These are phyloP conservation scores for Malus sylvestris DNA, from an alignment of 306 rosid genomes.

Conservation along the genomic window DNA sequence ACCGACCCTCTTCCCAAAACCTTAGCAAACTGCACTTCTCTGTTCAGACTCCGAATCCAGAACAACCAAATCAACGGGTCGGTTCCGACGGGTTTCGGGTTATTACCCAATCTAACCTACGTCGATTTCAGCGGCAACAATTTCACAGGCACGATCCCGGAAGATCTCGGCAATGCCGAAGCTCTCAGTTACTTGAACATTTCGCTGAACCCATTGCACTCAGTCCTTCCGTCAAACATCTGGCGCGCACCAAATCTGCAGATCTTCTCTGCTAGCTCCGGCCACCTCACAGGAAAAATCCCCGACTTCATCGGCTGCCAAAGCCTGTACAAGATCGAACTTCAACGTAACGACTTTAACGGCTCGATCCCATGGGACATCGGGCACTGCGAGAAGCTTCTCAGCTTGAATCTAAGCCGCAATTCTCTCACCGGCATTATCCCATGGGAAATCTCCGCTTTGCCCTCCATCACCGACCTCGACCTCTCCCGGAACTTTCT, in stretches of 20 bases:
- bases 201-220: constrained; percentile 51
- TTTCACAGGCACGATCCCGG: constrained; percentile 58
- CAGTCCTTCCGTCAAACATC: constrained; percentile 41
- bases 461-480: constrained; percentile 70
- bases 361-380: constrained; percentile 81
- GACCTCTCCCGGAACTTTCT: constrained; percentile 74
- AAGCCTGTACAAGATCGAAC: constrained; percentile 52
- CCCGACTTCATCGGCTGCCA: constrained; percentile 72
- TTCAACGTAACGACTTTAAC: constrained; percentile 50
- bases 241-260: constrained; percentile 58
- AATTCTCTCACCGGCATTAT: constrained; percentile 78
- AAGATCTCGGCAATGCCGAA: constrained; percentile 52
- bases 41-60: constrained; percentile 59
- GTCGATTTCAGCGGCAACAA: constrained; percentile 72
- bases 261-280: constrained; percentile 63
- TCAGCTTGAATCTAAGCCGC: constrained; percentile 48
- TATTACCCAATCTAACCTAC: constrained; percentile 50
- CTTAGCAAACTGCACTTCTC: constrained; percentile 46
- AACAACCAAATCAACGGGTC: constrained; percentile 63
- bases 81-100: constrained; percentile 54
- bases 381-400: constrained; percentile 66
- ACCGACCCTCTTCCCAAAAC: constrained; percentile 34
- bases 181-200: constrained; percentile 54
- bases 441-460: constrained; percentile 82
- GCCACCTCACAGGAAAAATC: constrained; percentile 49